Percentiles rank a stretch among this genome's conserved stretches.
These are phyloP conservation scores for Podaxis sp. DNA, from an alignment of 768 basidiomycete species.

Conservation along the genomic window DNA sequence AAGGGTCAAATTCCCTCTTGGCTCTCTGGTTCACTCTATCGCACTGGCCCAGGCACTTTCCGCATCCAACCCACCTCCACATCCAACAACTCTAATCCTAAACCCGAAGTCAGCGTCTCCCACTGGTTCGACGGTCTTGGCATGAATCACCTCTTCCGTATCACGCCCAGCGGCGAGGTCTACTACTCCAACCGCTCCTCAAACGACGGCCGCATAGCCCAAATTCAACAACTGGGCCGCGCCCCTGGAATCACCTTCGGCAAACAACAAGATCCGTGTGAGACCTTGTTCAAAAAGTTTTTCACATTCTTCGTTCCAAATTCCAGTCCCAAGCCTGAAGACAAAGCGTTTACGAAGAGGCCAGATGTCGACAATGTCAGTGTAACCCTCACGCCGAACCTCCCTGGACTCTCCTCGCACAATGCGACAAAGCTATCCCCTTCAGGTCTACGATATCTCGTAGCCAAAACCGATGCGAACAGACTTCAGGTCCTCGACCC, in stretches of 20 bases:
- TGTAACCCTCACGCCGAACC: conserved; percentile 6
- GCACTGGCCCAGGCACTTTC: conserved; percentile 3
- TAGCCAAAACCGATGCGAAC: conserved; percentile 8
- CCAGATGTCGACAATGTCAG: conserved; percentile 5
- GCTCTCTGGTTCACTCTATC: conserved; percentile 7
- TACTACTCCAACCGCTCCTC: conserved; percentile 11
- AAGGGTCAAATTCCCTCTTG: conserved; percentile 6
- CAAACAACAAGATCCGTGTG: conserved; percentile 1
- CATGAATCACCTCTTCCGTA: conserved; percentile 8
- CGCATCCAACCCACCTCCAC: neutral
- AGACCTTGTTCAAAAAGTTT: conserved; percentile 8
- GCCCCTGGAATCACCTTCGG: conserved; percentile 1
- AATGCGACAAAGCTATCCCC: neutral
- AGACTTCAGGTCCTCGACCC: conserved; percentile 5
- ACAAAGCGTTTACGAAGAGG: neutral
- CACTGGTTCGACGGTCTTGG: conserved; percentile 9
- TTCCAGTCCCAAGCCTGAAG: neutral
- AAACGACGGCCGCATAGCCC: neutral
- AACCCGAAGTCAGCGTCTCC: neutral
- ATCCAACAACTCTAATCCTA: neutral
- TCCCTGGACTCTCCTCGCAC: conserved; percentile 10
- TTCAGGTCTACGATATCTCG: neutral
- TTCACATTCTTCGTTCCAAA: conserved; percentile 3
- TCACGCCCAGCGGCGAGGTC: conserved; percentile 6
- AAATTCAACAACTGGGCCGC: conserved; percentile 4